phyloP scores from a whole-genome alignment of 192 early-diverging fungal species.

The Podila epigama region DNA sequence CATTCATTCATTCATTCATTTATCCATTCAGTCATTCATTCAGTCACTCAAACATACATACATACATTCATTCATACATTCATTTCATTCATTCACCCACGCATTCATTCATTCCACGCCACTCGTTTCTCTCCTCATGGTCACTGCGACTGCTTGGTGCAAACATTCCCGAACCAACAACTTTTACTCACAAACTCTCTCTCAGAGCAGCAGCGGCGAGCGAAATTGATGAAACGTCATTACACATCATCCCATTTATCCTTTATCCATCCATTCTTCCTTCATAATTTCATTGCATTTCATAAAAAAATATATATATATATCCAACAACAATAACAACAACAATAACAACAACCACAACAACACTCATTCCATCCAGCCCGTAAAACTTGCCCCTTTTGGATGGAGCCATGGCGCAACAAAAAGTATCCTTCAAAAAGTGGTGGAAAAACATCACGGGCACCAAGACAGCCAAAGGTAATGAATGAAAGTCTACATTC shows the following conservation, averaged over 20 bases:
- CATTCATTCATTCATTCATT: too few species aligned
- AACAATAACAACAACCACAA: too few species aligned
- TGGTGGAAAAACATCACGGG: constrained; percentile 51
- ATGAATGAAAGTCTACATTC: not conserved
- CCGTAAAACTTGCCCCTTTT: not conserved
- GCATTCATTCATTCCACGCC: not conserved
- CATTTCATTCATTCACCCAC: not conserved
- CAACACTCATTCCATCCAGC: not conserved
- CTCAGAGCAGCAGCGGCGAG: too few species aligned
- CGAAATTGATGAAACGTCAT: too few species aligned
- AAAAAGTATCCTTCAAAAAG: constrained; percentile 47
- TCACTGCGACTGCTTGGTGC: not conserved
- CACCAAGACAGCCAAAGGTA: constrained; percentile 42
- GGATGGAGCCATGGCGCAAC: constrained; percentile 43
- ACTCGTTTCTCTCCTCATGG: not conserved
- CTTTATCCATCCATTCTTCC: too few species aligned
- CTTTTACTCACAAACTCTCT: not conserved
- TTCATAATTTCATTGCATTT: too few species aligned
- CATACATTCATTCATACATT: not conserved
- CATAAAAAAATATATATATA: too few species aligned
- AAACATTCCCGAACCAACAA: not conserved
- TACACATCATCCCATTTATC: too few species aligned
- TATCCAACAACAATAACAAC: too few species aligned
- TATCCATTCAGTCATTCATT: not conserved
- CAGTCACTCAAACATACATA: not conserved